phyloP scores from a whole-genome alignment of 768 basidiomycete genomes.

The Punctularia strigosozonata region DNA sequence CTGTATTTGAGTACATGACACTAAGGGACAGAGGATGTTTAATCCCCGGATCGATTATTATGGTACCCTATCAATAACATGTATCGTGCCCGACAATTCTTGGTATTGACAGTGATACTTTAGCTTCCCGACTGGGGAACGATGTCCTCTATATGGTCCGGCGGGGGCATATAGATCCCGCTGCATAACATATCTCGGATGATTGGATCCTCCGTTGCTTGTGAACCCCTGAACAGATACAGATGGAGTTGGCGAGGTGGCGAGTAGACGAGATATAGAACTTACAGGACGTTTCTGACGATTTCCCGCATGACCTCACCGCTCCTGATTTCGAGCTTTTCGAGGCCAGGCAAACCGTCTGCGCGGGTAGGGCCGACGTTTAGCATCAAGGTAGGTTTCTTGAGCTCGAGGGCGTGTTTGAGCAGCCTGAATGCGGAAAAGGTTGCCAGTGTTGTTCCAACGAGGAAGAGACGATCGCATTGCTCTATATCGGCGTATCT shows the following conservation, averaged over 20 bases:
- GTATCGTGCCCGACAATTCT: too few relatives aligned
- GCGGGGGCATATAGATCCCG: constrained; percentile 8
- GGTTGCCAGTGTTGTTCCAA: constrained; percentile 89
- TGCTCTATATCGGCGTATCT: constrained; percentile 49
- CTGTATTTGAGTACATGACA: too few relatives aligned
- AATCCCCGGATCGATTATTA: too few relatives aligned
- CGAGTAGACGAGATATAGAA: constrained; percentile 8
- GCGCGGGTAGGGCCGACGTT: constrained; percentile 87
- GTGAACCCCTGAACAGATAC: constrained; percentile 29
- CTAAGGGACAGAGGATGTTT: too few relatives aligned
- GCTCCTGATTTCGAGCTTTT: constrained; percentile 69
- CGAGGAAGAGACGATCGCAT: constrained; percentile 58
- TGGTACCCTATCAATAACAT: too few relatives aligned
- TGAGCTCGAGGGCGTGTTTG: constrained; percentile 62
- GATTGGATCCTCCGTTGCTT: constrained; percentile 25
- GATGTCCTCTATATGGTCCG: constrained; percentile 7
- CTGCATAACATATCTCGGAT: constrained; percentile 7
- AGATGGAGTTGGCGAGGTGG: not conserved
- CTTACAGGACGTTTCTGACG: constrained; percentile 49
- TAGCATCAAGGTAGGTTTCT: constrained; percentile 71
- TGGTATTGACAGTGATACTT: not conserved
- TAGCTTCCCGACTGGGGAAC: not conserved
- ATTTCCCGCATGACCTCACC: constrained; percentile 65
- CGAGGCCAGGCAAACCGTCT: constrained; percentile 53
- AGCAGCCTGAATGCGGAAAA: constrained; percentile 88